A percentile compares a stretch with the other conserved stretches of the same genome.
These are phyloP conservation scores for Eimeria praecox DNA, from an alignment of 169 alveolate species.

Conservation along the genomic window DNA sequence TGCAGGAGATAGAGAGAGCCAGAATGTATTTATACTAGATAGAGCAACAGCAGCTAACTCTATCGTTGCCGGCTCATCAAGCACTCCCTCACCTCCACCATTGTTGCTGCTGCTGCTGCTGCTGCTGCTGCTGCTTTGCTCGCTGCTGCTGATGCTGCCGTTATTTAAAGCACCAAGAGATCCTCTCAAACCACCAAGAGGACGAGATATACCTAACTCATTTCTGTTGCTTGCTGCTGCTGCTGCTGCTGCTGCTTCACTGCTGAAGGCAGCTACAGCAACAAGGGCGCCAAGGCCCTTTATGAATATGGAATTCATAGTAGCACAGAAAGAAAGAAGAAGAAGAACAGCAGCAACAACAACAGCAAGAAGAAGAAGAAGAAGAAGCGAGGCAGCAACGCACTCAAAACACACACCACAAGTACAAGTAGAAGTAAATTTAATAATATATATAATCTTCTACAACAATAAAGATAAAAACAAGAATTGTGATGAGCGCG, in stretches of 20 bases:
- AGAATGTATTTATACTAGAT: conserved; percentile 34
- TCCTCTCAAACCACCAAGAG: background rate
- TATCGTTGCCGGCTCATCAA: conserved; percentile 15
- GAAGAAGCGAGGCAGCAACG: background rate
- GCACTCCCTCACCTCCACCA: background rate
- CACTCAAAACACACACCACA: background rate
- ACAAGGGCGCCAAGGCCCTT: conserved; percentile 51
- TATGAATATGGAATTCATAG: background rate
- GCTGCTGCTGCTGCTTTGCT: background rate
- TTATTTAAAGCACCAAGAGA: background rate
- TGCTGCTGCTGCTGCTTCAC: conserved; percentile 31
- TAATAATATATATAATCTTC: background rate
- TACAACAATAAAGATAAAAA: background rate
- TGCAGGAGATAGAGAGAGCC: conserved; percentile 52
- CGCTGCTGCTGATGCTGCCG: background rate
- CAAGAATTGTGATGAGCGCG: background rate
- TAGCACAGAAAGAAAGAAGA: background rate
- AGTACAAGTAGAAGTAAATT: background rate
- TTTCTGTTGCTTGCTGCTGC: background rate
- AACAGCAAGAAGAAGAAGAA: background rate
- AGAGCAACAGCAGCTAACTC: conserved; percentile 65
- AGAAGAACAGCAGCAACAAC: background rate
- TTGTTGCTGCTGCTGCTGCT: background rate
- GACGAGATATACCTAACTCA: background rate
- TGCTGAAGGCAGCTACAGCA: background rate